Evolutionary conservation across 148 eudicot species (phyloP).

Genomic region (Linanthus parryae): DNA sequence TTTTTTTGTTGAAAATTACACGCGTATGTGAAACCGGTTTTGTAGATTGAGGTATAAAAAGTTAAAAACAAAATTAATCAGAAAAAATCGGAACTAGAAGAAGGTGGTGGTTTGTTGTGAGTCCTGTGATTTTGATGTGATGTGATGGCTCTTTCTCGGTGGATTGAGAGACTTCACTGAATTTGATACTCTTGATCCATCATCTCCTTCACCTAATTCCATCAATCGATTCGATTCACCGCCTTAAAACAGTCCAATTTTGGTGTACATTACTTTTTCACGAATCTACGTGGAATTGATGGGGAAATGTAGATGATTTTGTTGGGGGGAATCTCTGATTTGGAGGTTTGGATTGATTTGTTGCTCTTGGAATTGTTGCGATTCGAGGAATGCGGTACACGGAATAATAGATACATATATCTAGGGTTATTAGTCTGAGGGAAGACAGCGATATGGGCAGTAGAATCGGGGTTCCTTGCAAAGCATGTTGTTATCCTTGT

Average conservation of each 20-base stretch:
- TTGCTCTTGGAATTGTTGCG: not conserved
- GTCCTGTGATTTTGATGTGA: too few species aligned
- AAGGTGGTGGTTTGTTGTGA: too few species aligned
- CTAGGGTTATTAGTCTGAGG: slow-evolving; percentile 12
- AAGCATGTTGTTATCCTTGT: slow-evolving; percentile 91
- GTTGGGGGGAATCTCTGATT: not conserved
- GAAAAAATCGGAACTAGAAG: not conserved
- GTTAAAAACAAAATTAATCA: too few species aligned
- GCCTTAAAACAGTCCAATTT: too few species aligned
- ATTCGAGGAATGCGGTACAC: slow-evolving; percentile 7
- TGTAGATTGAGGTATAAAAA: too few species aligned
- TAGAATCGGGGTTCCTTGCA: slow-evolving; percentile 23
- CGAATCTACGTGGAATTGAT: not conserved
- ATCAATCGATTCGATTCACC: too few species aligned
- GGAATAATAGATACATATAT: slow-evolving; percentile 6
- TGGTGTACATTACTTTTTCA: too few species aligned
- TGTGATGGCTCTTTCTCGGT: not conserved
- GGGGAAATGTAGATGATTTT: slow-evolving; percentile 8
- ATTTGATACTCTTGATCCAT: not conserved
- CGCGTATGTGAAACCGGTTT: slow-evolving; percentile 9
- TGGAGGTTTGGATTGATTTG: slow-evolving; percentile 11
- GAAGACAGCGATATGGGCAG: slow-evolving; percentile 50
- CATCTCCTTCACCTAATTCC: too few species aligned
- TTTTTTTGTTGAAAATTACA: slow-evolving; percentile 2
- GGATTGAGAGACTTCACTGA: slow-evolving; percentile 8